These are phyloP conservation scores for Trichoderma cornu-damae DNA, from an alignment of 2,329 filamentous ascomycete species.

Conservation along the genomic window DNA sequence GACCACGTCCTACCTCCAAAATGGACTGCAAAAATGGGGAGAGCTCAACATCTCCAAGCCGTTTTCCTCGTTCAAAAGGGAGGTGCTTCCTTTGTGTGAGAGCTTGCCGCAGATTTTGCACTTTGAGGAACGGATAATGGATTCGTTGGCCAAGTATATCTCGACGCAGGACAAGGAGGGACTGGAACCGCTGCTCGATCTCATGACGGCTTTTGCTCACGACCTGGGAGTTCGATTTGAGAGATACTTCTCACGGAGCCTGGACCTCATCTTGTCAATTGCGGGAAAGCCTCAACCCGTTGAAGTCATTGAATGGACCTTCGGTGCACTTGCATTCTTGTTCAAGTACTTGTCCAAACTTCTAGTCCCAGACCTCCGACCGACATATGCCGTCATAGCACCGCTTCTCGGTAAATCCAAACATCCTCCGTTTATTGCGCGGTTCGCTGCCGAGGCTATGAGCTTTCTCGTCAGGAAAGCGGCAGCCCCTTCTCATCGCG, in stretches of 20 bases:
- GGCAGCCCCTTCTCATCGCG: conserved; percentile 69
- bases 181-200: conserved; percentile 77
- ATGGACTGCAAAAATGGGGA: conserved; percentile 78
- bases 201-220: conserved; percentile 92
- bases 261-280: conserved; percentile 70
- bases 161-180: conserved; percentile 70
- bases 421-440: conserved; percentile 79
- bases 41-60: conserved; percentile 84
- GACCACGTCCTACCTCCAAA: conserved; percentile 80
- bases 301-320: conserved; percentile 96
- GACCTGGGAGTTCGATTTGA: conserved; percentile 85
- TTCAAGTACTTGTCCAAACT: conserved; percentile 95
- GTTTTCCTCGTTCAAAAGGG: conserved; percentile 71
- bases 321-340: conserved; percentile 86
- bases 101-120: conserved; percentile 89
- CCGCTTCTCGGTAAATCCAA: conserved; percentile 76
- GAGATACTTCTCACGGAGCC: conserved; percentile 72
- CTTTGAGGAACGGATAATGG: conserved; percentile 81
- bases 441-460: conserved; percentile 91
- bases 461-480: conserved; percentile 92
- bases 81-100: conserved; percentile 74
- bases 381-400: conserved; percentile 76
- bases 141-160: conserved; percentile 69
- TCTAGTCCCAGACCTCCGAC: conserved; percentile 76
- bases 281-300: conserved; percentile 72